Evolutionary conservation across 164 flowering plant species (phyloP).

Genomic region (Vitis riparia): DNA sequence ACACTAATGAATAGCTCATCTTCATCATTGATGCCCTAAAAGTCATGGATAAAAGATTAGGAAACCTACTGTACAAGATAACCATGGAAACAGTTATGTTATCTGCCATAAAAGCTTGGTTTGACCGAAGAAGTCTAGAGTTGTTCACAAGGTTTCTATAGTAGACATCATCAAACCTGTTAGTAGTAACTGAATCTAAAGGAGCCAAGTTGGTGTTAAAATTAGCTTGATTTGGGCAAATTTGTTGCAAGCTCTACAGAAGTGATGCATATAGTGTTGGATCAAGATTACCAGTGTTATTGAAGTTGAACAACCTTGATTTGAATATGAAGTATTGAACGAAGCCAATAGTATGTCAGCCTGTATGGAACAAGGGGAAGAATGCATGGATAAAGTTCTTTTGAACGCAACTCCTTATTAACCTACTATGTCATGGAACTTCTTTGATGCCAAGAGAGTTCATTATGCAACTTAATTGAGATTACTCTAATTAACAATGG

Average conservation of each 20-base stretch:
- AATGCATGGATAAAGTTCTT: too few relatives aligned
- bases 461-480: too few relatives aligned
- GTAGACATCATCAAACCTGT: conserved; percentile 49
- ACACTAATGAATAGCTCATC: conserved; percentile 45
- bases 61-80: conserved; percentile 35
- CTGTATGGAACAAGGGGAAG: conserved; percentile 16
- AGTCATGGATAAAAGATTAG: conserved; percentile 35
- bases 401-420: too few relatives aligned
- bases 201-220: conserved; percentile 50
- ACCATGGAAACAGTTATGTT: conserved; percentile 48
- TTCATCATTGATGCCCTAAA: conserved; percentile 62
- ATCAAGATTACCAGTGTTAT: conserved; percentile 52
- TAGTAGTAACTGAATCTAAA: conserved; percentile 32
- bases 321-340: conserved; percentile 63
- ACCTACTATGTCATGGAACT: too few relatives aligned
- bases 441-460: too few relatives aligned
- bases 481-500: background rate
- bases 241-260: conserved; percentile 24
- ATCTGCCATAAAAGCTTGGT: conserved; percentile 56
- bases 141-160: conserved; percentile 44
- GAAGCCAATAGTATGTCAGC: conserved; percentile 62
- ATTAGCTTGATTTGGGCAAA: conserved; percentile 42
- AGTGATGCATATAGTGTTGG: conserved; percentile 42
- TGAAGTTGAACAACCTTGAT: conserved; percentile 52
- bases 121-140: conserved; percentile 56